Evolutionary conservation across 2,329 filamentous ascomycete genomes (phyloP), one percentile per base, ranked within the genome.

Genomic region (Penicillium occitanis): DNA sequence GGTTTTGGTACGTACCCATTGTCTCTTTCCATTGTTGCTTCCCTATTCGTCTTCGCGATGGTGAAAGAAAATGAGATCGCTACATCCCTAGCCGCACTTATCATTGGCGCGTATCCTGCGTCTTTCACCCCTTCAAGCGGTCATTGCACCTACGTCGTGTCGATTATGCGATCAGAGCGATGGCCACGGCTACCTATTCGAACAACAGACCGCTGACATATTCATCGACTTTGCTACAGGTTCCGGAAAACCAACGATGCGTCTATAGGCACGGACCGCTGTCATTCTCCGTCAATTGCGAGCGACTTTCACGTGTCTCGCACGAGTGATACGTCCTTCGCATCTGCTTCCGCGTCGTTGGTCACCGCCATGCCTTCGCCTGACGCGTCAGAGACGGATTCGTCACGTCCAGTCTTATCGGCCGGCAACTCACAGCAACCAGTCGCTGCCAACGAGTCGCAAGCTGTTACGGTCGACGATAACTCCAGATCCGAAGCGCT

Each of bases 321-420:
- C 50, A 68, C 66, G 68, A 73, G 69, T 71, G 69, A 69, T 65
- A 68, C 67, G 63, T 64, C 65, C 28, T 61, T 40, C 44, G 48
- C 28, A 58, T 50, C 37, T 51, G n/a, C 51, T 30, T 42, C 30
- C 22, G 30, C 30, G 50, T 50, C 44, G 61, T 14, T 57, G 53
- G 37, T 46, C 40, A 19, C 19, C 22, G 44, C 53, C 68, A 79
- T 79, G 77, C 73, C 77, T 51, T 79, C 75, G 8, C 76, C 77
- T 28, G 73, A 77, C 63, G 53, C 72, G 59, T 70, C 73, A 22
- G 63, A 68, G n/a, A 67, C 65, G 64, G 68, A 68, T 44, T 69
- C 69, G 14, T 61, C 71, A 44, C 73, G 73, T 28, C 61, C 68
- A 37, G 73, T 73, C 48, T 69, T 73, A 30, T 69, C 70, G 19